These are phyloP conservation scores for Pleurotus tuoliensis DNA, from an alignment of 768 basidiomycete species.

Conservation along the genomic window DNA sequence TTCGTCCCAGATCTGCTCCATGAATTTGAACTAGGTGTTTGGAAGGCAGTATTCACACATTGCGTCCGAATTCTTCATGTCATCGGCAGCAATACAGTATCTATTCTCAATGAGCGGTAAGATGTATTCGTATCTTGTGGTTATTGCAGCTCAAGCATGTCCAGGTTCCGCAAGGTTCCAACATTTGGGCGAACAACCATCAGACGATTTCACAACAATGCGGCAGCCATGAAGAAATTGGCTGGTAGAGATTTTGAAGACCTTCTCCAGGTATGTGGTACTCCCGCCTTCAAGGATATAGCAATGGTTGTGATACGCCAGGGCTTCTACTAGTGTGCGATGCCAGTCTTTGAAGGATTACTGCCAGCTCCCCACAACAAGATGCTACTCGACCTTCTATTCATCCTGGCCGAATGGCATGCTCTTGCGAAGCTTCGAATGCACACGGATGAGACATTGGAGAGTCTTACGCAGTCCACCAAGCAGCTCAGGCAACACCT, in stretches of 20 bases:
- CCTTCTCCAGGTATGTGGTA: constrained; percentile 30
- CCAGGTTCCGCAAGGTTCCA: constrained; percentile 21
- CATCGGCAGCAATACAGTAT: constrained; percentile 7
- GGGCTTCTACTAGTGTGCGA: constrained; percentile 19
- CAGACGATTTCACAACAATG: constrained; percentile 26
- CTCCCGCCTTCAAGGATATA: not conserved
- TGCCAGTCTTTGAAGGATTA: constrained; percentile 33
- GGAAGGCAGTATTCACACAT: constrained; percentile 26
- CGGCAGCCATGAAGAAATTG: constrained; percentile 28
- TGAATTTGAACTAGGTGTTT: constrained; percentile 31
- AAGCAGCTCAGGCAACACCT: constrained; percentile 21
- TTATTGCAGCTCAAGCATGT: not conserved
- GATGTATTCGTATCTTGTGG: not conserved
- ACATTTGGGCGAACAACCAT: constrained; percentile 30
- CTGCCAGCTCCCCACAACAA: constrained; percentile 24
- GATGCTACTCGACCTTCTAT: constrained; percentile 20
- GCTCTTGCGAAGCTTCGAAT: constrained; percentile 27
- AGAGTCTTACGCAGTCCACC: constrained; percentile 18
- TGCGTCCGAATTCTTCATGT: constrained; percentile 23
- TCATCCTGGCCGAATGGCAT: constrained; percentile 29
- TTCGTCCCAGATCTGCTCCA: constrained; percentile 26
- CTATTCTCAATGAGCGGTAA: constrained; percentile 18
- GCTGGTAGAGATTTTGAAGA: constrained; percentile 39
- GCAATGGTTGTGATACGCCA: not conserved
- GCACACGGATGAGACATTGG: constrained; percentile 30